Evolutionary conservation across 129 eudicot genomes (phyloP).

Genomic region (Apium graveolens): DNA sequence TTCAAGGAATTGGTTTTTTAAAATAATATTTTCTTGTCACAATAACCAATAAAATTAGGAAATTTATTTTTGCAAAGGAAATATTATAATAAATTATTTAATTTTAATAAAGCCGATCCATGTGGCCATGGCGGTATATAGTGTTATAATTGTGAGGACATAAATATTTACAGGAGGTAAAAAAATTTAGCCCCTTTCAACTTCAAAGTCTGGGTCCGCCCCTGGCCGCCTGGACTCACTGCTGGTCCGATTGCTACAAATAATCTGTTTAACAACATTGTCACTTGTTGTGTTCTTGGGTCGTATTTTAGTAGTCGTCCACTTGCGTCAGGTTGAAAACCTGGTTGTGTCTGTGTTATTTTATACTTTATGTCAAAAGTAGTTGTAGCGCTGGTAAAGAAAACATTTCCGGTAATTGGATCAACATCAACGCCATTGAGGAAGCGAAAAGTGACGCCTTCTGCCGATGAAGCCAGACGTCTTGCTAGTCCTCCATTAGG

Average conservation of each 20-base stretch:
- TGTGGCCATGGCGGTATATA: too few species aligned
- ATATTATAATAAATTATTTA: too few species aligned
- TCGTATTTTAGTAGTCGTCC: conserved; percentile 28
- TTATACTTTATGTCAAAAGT: conserved; percentile 14
- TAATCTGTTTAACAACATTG: conserved; percentile 20
- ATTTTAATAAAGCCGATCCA: too few species aligned
- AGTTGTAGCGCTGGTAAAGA: conserved; percentile 10
- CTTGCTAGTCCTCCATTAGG: conserved; percentile 19
- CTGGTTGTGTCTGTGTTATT: neutral
- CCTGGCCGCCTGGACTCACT: conserved; percentile 13
- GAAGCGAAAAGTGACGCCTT: conserved; percentile 16
- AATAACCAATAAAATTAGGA: too few species aligned
- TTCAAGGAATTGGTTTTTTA: too few species aligned
- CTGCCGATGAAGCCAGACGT: conserved; percentile 7
- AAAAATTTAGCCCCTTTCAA: too few species aligned
- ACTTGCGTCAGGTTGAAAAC: neutral
- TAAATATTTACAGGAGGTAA: too few species aligned
- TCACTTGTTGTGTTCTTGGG: conserved; percentile 14
- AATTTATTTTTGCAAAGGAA: too few species aligned
- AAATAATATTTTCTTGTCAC: too few species aligned
- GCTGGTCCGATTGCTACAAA: conserved; percentile 20
- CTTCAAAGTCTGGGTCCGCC: too few species aligned
- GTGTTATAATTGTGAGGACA: too few species aligned
- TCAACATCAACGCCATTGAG: conserved; percentile 21
- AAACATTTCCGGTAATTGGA: neutral